Percentiles rank a stretch among this genome's conserved stretches.
Conservation (phyloP, 139 green algal genomes). For the Coccomyxa sp. region DNA sequence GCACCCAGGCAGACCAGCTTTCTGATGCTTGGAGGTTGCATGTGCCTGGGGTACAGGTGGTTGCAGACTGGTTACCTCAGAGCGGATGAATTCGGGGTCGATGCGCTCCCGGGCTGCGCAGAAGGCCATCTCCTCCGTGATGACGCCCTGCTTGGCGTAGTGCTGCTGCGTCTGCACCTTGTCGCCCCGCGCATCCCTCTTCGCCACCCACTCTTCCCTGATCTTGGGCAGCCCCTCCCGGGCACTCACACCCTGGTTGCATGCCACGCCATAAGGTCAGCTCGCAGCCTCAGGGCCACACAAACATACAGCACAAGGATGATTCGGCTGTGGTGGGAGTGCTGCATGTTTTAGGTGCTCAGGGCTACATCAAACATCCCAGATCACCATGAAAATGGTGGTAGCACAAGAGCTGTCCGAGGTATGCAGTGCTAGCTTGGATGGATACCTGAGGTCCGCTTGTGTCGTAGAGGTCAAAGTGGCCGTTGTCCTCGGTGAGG, state of each 20-base stretch:
- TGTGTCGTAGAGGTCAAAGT: conserved; percentile 91
- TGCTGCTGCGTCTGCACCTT: conserved; percentile 67
- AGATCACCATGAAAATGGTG: too few relatives aligned
- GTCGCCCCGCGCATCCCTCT: conserved; percentile 56
- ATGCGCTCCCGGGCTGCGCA: conserved; percentile 80
- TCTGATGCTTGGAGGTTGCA: too few relatives aligned
- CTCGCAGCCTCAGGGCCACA: not conserved
- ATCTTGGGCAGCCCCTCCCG: conserved; percentile 74
- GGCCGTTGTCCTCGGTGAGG: conserved; percentile 66
- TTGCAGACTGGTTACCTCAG: too few relatives aligned
- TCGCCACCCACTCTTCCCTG: conserved; percentile 66
- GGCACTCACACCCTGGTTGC: conserved; percentile 51
- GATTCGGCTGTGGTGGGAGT: not conserved
- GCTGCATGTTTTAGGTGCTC: not conserved
- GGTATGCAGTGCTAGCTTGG: not conserved
- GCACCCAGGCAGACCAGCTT: too few relatives aligned
- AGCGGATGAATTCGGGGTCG: conserved; percentile 87
- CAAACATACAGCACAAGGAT: not conserved
- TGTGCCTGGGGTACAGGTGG: too few relatives aligned
- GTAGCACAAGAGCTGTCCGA: too few relatives aligned
- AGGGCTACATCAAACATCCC: not conserved
- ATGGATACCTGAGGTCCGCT: conserved; percentile 71
- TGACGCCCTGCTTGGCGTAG: conserved; percentile 76
- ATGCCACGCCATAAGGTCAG: not conserved
- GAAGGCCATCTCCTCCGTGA: conserved; percentile 96